These are phyloP conservation scores for Zymoseptoria pseudotritici DNA, from an alignment of 2,329 filamentous ascomycete species.

Conservation along the genomic window DNA sequence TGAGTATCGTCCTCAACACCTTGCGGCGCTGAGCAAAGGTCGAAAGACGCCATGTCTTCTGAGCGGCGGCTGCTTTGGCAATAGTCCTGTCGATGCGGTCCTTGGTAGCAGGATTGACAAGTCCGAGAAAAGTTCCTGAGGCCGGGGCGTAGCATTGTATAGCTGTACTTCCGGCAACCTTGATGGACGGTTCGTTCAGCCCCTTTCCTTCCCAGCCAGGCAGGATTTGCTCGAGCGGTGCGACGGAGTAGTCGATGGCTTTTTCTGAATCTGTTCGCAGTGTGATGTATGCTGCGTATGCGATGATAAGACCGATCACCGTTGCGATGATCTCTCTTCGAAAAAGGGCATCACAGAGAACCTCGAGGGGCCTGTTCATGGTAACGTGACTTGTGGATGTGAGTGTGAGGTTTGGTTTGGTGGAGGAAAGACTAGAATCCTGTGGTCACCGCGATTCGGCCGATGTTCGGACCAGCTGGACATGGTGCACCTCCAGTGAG, in stretches of 20 bases:
- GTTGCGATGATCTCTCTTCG: conserved; percentile 7
- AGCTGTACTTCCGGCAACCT: conserved; percentile 56
- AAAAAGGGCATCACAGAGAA: not conserved
- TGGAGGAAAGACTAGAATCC: not conserved
- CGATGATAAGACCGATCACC: conserved; percentile 5
- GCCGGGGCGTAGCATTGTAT: conserved; percentile 86
- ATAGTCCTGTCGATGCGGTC: conserved; percentile 74
- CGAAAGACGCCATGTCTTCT: conserved; percentile 69
- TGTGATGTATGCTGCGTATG: conserved; percentile 5
- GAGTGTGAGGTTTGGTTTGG: not conserved
- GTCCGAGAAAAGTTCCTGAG: conserved; percentile 74
- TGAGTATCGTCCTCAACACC: conserved; percentile 73
- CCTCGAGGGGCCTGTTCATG: conserved; percentile 5
- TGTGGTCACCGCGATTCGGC: not conserved
- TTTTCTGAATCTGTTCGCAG: conserved; percentile 11
- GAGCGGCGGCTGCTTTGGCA: conserved; percentile 64
- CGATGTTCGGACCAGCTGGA: not conserved
- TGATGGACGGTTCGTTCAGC: conserved; percentile 55
- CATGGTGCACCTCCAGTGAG: not conserved
- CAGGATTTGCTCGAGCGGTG: conserved; percentile 54
- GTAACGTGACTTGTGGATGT: conserved; percentile 2
- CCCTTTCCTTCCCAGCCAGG: conserved; percentile 47
- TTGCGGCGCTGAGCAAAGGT: conserved; percentile 68
- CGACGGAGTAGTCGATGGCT: conserved; percentile 28
- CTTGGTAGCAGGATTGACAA: conserved; percentile 67